phyloP scores from a whole-genome alignment of 495 filamentous ascomycete genomes.

The Articulospora tetracladia region DNA sequence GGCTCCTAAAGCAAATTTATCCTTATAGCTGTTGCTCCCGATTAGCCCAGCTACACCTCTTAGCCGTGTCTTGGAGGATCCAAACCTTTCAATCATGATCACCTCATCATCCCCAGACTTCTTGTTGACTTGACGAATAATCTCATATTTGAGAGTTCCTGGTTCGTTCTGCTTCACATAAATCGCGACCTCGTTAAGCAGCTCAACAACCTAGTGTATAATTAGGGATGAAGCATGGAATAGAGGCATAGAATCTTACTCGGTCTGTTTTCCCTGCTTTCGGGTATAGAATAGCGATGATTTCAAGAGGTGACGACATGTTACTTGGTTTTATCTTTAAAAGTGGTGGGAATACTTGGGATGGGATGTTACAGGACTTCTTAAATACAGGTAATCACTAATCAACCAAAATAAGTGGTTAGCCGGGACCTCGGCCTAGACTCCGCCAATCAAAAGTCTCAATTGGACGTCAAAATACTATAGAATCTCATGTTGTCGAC shows the following conservation, averaged over 20 bases:
- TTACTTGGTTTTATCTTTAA: slow-evolving; percentile 5
- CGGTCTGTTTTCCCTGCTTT: slow-evolving; percentile 23
- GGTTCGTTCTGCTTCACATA: slow-evolving; percentile 23
- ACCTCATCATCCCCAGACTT: slow-evolving; percentile 23
- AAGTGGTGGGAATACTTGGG: background rate
- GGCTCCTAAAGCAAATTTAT: slow-evolving; percentile 14
- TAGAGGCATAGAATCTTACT: slow-evolving; percentile 11
- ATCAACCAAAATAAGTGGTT: no score
- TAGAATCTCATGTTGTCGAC: no score
- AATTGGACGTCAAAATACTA: no score
- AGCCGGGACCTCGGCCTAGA: background rate
- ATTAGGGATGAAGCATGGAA: background rate
- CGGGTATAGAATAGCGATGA: slow-evolving; percentile 25
- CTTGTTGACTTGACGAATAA: slow-evolving; percentile 19
- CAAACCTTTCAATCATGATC: slow-evolving; percentile 27
- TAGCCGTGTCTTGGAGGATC: no score
- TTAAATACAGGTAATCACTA: background rate
- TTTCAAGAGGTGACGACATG: slow-evolving; percentile 22
- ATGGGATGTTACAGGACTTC: background rate
- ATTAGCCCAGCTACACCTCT: no score
- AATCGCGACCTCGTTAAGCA: slow-evolving; percentile 19
- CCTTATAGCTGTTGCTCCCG: slow-evolving; percentile 17
- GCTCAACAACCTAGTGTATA: slow-evolving; percentile 19
- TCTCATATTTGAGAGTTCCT: slow-evolving; percentile 24
- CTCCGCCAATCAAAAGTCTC: background rate